These are phyloP conservation scores for Hypoxylon sp. DNA, from an alignment of 2,329 filamentous ascomycete genomes.

Conservation along the genomic window DNA sequence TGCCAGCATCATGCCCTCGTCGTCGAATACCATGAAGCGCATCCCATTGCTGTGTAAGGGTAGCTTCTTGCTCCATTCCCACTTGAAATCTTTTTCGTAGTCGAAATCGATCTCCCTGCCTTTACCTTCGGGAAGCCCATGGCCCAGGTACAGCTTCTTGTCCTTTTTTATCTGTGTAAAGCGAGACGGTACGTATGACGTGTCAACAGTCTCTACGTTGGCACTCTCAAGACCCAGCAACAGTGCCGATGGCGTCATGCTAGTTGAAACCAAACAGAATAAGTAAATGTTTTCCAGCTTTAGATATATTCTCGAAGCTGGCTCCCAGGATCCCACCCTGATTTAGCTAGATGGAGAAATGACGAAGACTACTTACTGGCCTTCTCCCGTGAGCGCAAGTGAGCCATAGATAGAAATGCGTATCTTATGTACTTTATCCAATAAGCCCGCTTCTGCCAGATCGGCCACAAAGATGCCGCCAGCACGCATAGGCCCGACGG, in stretches of 20 bases:
- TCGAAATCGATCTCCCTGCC: constrained; percentile 62
- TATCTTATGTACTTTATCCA: constrained; percentile 60
- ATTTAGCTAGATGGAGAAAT: not conserved
- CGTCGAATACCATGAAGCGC: constrained; percentile 63
- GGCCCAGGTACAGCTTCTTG: constrained; percentile 59
- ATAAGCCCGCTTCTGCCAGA: constrained; percentile 58
- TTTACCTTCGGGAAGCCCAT: constrained; percentile 54
- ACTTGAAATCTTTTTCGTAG: constrained; percentile 61
- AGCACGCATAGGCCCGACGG: constrained; percentile 64
- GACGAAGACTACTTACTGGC: constrained; percentile 47
- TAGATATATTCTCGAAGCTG: not conserved
- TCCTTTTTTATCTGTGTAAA: constrained; percentile 60
- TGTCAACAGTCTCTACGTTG: constrained; percentile 63
- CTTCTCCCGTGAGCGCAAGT: constrained; percentile 63
- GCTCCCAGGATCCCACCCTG: not conserved
- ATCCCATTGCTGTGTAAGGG: constrained; percentile 65
- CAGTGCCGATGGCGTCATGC: constrained; percentile 63
- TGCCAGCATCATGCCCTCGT: constrained; percentile 59
- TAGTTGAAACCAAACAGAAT: constrained; percentile 16
- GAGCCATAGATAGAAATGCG: constrained; percentile 63
- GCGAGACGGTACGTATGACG: constrained; percentile 59
- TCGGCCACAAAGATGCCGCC: constrained; percentile 64
- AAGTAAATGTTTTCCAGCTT: constrained; percentile 6
- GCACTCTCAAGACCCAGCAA: constrained; percentile 63
- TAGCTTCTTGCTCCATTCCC: constrained; percentile 65